phyloP scores from a whole-genome alignment of 164 flowering plant species.

The Santalum album region DNA sequence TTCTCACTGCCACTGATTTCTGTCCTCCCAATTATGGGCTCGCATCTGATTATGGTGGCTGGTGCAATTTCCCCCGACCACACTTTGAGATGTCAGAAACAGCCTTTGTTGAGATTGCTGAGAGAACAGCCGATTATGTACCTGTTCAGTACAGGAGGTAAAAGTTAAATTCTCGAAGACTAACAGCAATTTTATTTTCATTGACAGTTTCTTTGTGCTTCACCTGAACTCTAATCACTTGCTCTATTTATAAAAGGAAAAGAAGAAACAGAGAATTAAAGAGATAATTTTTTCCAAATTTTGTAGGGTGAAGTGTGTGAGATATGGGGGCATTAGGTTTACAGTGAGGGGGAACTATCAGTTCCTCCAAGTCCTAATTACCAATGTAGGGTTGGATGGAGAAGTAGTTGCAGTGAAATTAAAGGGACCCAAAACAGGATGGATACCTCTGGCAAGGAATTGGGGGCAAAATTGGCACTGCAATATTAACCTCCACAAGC shows the following conservation, averaged over 20 bases:
- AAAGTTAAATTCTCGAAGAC: neutral
- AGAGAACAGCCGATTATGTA: conserved; percentile 49
- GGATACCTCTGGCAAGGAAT: conserved; percentile 82
- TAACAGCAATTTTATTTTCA: neutral
- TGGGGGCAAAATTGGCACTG: conserved; percentile 92
- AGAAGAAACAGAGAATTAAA: no score
- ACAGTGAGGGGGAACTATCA: conserved; percentile 42
- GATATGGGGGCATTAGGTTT: conserved; percentile 64
- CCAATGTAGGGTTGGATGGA: conserved; percentile 68
- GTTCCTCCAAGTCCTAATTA: conserved; percentile 57
- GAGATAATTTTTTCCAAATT: conserved; percentile 5
- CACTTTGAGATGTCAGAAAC: conserved; percentile 74
- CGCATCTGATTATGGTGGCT: conserved; percentile 69
- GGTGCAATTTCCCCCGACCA: conserved; percentile 71
- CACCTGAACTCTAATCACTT: conserved; percentile 1
- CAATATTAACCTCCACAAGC: conserved; percentile 42
- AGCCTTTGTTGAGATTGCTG: conserved; percentile 56
- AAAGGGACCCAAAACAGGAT: conserved; percentile 78
- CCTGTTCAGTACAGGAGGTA: conserved; percentile 70
- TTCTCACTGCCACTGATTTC: conserved; percentile 67
- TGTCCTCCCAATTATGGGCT: conserved; percentile 78
- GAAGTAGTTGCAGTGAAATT: conserved; percentile 65
- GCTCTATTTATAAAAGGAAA: no score
- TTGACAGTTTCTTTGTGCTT: neutral
- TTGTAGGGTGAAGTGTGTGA: conserved; percentile 59